Percentiles rank a stretch among this genome's conserved stretches.
Evolutionary conservation across 768 basidiomycete genomes (phyloP).

Genomic region (Termitomyces heimii): DNA sequence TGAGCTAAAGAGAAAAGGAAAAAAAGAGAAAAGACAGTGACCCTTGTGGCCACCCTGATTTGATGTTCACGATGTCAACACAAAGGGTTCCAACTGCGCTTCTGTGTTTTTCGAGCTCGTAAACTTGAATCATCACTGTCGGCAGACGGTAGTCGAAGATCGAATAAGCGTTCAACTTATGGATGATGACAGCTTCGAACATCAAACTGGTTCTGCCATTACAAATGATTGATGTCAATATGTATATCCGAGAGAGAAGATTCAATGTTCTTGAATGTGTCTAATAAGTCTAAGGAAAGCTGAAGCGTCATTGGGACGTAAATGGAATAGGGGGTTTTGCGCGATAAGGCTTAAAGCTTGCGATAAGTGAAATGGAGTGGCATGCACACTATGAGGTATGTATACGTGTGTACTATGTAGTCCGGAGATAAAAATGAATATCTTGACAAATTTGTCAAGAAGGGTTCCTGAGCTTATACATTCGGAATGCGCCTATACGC

Average conservation of each 20-base stretch:
- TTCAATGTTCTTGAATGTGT: background rate
- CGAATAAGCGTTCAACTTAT: too few relatives aligned
- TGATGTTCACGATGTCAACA: too few relatives aligned
- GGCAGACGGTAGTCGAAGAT: too few relatives aligned
- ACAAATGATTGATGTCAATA: too few relatives aligned
- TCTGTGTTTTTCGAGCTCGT: too few relatives aligned
- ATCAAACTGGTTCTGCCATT: background rate
- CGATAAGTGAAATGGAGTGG: background rate
- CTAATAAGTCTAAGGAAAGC: background rate
- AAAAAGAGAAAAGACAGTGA: too few relatives aligned
- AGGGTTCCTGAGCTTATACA: background rate
- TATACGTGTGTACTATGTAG: background rate
- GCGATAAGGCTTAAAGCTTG: background rate
- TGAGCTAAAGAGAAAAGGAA: too few relatives aligned
- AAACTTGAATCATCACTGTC: too few relatives aligned
- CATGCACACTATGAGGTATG: background rate
- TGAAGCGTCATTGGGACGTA: background rate
- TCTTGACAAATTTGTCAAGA: background rate
- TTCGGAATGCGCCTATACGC: slow-evolving; percentile 43
- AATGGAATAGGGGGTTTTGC: background rate
- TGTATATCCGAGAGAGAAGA: background rate
- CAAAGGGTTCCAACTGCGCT: too few relatives aligned
- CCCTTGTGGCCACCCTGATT: too few relatives aligned
- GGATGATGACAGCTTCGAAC: background rate
- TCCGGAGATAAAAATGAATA: background rate